A percentile compares a stretch with the other conserved stretches of the same genome.
Conservation (phyloP, 108 stramenopile genomes). For the Seminavis robusta region DNA sequence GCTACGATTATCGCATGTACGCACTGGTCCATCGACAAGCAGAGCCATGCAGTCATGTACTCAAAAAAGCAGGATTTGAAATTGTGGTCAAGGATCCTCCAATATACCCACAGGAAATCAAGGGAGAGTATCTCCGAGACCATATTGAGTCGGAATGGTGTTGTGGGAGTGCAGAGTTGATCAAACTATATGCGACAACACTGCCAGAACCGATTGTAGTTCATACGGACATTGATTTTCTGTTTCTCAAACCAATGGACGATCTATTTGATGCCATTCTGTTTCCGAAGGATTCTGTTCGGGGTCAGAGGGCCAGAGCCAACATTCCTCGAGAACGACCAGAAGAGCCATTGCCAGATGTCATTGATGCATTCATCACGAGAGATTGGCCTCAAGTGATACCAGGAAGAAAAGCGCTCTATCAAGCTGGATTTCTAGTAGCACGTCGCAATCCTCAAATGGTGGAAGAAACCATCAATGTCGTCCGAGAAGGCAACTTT, state of each 20-base stretch:
- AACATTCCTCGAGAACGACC: slow-evolving; percentile 40
- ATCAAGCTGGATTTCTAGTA: slow-evolving; percentile 61
- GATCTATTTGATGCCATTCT: slow-evolving; percentile 68
- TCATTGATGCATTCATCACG: slow-evolving; percentile 47
- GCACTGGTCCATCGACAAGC: slow-evolving; percentile 68
- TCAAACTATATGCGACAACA: slow-evolving; percentile 61
- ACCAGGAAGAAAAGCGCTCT: slow-evolving; percentile 39
- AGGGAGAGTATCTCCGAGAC: slow-evolving; percentile 50
- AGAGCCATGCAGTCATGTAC: slow-evolving; percentile 31
- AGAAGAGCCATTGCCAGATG: slow-evolving; percentile 31
- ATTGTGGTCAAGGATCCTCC: slow-evolving; percentile 47
- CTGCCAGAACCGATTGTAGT: slow-evolving; percentile 40
- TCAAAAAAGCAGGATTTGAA: slow-evolving; percentile 54
- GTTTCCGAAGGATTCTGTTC: slow-evolving; percentile 12
- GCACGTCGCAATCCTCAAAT: slow-evolving; percentile 27
- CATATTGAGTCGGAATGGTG: slow-evolving; percentile 50
- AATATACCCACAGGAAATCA: slow-evolving; percentile 49
- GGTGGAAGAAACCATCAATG: slow-evolving; percentile 39
- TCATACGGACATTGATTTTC: slow-evolving; percentile 60
- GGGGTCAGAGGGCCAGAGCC: slow-evolving; percentile 13
- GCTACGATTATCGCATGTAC: slow-evolving; percentile 76
- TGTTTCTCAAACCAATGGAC: slow-evolving; percentile 55
- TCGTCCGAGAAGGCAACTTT: slow-evolving; percentile 48
- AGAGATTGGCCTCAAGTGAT: slow-evolving; percentile 46
- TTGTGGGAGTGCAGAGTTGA: slow-evolving; percentile 48